Base-by-base conservation (phyloP, 192 early-diverging fungal species). In the Geosiphon pyriformis region DNA sequence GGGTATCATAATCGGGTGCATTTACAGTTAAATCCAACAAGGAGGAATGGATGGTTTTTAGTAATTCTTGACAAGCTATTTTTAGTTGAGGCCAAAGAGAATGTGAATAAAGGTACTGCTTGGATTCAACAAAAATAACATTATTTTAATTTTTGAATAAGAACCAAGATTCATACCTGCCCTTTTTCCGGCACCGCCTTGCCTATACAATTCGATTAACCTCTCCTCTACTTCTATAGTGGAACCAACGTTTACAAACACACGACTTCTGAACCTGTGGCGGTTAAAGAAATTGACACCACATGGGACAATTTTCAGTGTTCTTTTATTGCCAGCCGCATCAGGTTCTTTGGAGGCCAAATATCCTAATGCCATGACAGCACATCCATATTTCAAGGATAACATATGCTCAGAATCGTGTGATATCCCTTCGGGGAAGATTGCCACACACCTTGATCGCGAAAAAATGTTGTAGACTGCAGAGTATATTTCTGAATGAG, bases 221-320 rank as follows among this genome's bases (percentile, higher is more conserved):
- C 69, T 33, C 2, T 69, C 57, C 20, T 72, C 70, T 27, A 77
- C 71, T 17, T 66, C 70, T 17, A 77, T 65, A 8, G 76, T 68
- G 12, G 37, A 23, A 7, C 67, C 69, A 48, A 74, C 70, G 32
- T 77, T 72, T 15, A 70, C 72, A 55, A 74, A 77, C 33, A 77
- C 72, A 53, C 69, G 65, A 62, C 69, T 71, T 71, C 76, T 69
- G 66, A 77, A 77, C 69, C 72, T 65, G 69, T 77, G 76, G 42
- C 76, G 76, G 68, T 77, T 74, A 56, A 77, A 77, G 56, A 77
- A 77, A 49, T 77, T 77, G 32, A 77, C 54, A 2, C 76, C 76
- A 48, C 76, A 77, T 18, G 76, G 76, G 53, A 77, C 62, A 59
- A 77, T 65, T 53, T 67, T 71, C 52, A 77, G 37, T 29, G 58